Conservation (phyloP, 176 grass and related monocot genomes). For the Cenchrus americanus region DNA sequence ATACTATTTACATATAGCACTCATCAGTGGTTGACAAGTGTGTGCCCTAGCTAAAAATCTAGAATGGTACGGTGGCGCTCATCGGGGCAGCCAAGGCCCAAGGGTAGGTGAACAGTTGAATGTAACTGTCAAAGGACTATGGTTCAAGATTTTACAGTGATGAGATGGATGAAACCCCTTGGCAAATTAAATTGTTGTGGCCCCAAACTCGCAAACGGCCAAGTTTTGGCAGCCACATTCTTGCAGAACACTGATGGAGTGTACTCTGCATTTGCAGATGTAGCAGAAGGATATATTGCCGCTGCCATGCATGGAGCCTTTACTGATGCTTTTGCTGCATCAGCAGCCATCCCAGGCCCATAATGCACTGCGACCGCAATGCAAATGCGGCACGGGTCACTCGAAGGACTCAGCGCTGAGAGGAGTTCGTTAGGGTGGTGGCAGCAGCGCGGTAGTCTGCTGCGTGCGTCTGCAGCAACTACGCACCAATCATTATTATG, state of each 20-base stretch:
- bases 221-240: conserved; percentile 5
- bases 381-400: conserved; percentile 27
- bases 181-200: not conserved
- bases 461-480: conserved; percentile 7
- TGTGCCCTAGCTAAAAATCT: too few relatives aligned
- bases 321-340: conserved; percentile 25
- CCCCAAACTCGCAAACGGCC: not conserved
- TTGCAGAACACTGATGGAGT: not conserved
- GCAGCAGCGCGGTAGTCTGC: not conserved
- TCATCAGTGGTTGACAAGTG: not conserved
- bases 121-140: not conserved
- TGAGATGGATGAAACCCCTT: not conserved
- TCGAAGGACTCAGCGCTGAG: not conserved
- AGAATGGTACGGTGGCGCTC: too few relatives aligned
- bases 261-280: conserved; percentile 10
- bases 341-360: conserved; percentile 44
- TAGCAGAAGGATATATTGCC: conserved; percentile 25
- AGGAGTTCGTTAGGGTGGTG: conserved; percentile 49
- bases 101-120: too few relatives aligned
- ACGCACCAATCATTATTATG: conserved; percentile 1
- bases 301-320: not conserved
- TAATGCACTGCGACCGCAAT: conserved; percentile 23
- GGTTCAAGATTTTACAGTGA: not conserved
- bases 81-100: too few relatives aligned
- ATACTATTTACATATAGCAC: too few relatives aligned